A percentile compares a stretch with the other conserved stretches of the same genome.
These are phyloP conservation scores for Heterobasidion irregulare DNA, from an alignment of 1,284 basidiomycete species.

Conservation along the genomic window DNA sequence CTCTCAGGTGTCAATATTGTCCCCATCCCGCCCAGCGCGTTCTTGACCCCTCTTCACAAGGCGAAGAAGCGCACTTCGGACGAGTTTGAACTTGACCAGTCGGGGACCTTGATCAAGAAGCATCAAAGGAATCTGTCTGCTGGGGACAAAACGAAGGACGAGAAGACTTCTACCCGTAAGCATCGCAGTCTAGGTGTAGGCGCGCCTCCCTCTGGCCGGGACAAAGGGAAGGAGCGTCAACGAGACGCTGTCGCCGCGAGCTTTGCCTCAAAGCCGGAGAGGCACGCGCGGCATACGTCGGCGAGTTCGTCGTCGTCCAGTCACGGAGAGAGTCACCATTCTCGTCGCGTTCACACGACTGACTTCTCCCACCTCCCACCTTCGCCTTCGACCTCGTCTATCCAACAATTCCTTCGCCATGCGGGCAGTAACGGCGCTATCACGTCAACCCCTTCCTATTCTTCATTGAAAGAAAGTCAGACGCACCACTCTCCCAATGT, in stretches of 20 bases:
- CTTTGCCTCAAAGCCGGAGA: conserved; percentile 24
- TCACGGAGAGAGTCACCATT: conserved; percentile 36
- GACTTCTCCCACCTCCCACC: conserved; percentile 87
- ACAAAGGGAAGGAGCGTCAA: conserved; percentile 55
- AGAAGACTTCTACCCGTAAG: conserved; percentile 47
- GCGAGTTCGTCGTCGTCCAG: conserved; percentile 58
- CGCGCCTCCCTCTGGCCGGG: conserved; percentile 28
- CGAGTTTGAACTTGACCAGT: conserved; percentile 73
- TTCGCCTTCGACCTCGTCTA: conserved; percentile 78
- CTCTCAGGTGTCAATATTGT: conserved; percentile 10
- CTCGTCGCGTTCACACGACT: conserved; percentile 54
- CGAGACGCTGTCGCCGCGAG: conserved; percentile 52
- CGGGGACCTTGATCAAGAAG: conserved; percentile 49
- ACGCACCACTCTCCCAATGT: conserved; percentile 54
- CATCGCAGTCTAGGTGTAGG: conserved; percentile 66
- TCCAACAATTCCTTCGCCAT: conserved; percentile 73
- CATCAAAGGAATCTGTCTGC: conserved; percentile 20
- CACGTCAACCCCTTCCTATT: conserved; percentile 34
- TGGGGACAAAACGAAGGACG: conserved; percentile 37
- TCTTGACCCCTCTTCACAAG: conserved; percentile 40
- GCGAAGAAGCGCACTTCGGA: conserved; percentile 74
- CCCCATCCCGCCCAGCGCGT: conserved; percentile 50
- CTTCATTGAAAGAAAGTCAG: conserved; percentile 35
- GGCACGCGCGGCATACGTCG: conserved; percentile 59
- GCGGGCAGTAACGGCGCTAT: conserved; percentile 36